Evolutionary conservation across 2,329 filamentous ascomycete species (phyloP).

Genomic region (Aspergillus fructus): DNA sequence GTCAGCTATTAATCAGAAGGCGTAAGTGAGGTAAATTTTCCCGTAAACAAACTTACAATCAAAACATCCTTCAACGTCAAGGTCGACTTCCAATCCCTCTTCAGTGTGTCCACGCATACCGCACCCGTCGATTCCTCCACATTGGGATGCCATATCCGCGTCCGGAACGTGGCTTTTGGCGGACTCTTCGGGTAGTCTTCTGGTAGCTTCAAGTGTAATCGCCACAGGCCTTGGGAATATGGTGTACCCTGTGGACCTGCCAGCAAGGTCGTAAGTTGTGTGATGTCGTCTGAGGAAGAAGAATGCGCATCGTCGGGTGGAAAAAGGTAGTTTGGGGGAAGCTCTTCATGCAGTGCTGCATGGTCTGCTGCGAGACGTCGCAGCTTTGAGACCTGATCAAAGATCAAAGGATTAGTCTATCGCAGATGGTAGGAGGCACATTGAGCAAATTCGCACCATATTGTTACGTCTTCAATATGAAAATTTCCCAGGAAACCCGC

Average conservation of each 20-base stretch:
- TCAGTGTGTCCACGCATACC: constrained; percentile 65
- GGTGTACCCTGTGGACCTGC: constrained; percentile 61
- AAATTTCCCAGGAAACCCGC: neutral
- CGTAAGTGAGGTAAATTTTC: too few relatives aligned
- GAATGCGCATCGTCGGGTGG: constrained; percentile 36
- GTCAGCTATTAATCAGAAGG: neutral
- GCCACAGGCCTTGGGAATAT: constrained; percentile 60
- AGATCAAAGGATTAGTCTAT: neutral
- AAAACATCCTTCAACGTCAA: constrained; percentile 61
- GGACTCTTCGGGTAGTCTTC: constrained; percentile 52
- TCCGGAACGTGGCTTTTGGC: constrained; percentile 59
- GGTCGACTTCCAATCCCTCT: constrained; percentile 60
- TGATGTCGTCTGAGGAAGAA: constrained; percentile 51
- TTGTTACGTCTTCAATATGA: neutral
- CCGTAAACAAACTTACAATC: constrained; percentile 34
- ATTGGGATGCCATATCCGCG: constrained; percentile 64
- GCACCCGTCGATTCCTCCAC: constrained; percentile 62
- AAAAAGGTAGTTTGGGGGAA: constrained; percentile 64
- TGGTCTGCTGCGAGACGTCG: constrained; percentile 62
- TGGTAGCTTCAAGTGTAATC: constrained; percentile 60
- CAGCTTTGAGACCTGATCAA: constrained; percentile 38
- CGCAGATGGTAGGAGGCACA: neutral
- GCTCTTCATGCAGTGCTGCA: constrained; percentile 54
- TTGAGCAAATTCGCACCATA: neutral
- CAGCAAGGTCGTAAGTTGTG: constrained; percentile 57